Conservation (phyloP, 768 basidiomycete genomes). For the Trametes punicea region DNA sequence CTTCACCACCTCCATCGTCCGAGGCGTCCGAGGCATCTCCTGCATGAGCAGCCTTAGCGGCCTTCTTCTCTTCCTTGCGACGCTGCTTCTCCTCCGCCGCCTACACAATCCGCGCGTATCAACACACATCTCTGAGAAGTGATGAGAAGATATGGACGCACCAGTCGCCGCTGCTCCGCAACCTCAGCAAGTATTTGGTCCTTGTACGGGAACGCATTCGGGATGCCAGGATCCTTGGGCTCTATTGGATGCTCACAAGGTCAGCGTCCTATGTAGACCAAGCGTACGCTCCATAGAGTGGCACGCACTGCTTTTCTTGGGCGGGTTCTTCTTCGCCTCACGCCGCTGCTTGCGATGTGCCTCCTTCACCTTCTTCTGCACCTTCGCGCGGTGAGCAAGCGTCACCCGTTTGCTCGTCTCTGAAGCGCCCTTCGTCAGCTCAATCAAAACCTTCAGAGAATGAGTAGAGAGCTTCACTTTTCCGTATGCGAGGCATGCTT, state of each 20-base stretch:
- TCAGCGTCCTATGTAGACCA: constrained; percentile 2
- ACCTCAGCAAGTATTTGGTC: constrained; percentile 92
- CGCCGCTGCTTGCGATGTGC: constrained; percentile 73
- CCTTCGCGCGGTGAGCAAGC: constrained; percentile 68
- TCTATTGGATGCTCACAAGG: constrained; percentile 39
- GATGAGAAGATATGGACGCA: constrained; percentile 33
- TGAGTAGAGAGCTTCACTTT: constrained; percentile 43
- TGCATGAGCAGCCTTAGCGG: constrained; percentile 32
- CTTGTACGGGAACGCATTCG: constrained; percentile 91
- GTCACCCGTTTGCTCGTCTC: constrained; percentile 81
- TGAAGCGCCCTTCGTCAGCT: constrained; percentile 27
- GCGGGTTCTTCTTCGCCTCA: constrained; percentile 69
- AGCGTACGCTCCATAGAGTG: neutral
- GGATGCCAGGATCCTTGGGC: constrained; percentile 90
- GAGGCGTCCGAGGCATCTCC: constrained; percentile 25
- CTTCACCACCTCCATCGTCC: constrained; percentile 31
- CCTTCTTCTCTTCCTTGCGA: constrained; percentile 63
- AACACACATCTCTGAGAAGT: too few species aligned
- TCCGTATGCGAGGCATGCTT: constrained; percentile 64
- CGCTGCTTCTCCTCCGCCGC: constrained; percentile 73
- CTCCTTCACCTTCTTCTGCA: constrained; percentile 74
- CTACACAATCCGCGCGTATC: constrained; percentile 33
- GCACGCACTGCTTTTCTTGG: constrained; percentile 85
- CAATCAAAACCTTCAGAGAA: neutral
- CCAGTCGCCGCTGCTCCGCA: constrained; percentile 73